Conservation (phyloP, 805 yeast genomes). For the Candida silvatica region DNA sequence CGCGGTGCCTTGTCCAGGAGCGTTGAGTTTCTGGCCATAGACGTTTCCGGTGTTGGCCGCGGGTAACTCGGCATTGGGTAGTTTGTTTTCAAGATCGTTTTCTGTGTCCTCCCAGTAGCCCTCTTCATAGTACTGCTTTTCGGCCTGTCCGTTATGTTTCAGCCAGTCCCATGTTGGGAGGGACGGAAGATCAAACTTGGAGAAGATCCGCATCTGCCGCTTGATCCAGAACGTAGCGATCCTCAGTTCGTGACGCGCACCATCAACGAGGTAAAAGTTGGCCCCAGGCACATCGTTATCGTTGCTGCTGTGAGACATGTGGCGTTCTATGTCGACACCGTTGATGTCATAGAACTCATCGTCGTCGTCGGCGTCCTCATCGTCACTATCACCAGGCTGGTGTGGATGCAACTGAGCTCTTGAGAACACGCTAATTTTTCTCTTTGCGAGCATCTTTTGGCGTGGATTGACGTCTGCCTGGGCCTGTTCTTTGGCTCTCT, state of each 20-base stretch:
- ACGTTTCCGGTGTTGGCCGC: constrained; percentile 1
- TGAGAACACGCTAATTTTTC: not conserved
- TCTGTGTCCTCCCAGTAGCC: constrained; percentile 18
- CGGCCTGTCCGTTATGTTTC: constrained; percentile 19
- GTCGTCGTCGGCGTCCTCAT: constrained; percentile 7
- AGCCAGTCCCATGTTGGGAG: constrained; percentile 30
- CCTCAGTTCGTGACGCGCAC: constrained; percentile 10
- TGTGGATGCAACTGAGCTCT: constrained; percentile 2
- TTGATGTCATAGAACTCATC: constrained; percentile 1
- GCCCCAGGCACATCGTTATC: not conserved
- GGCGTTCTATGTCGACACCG: not conserved
- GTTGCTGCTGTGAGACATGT: not conserved
- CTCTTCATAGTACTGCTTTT: constrained; percentile 27
- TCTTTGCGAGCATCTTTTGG: not conserved
- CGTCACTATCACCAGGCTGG: constrained; percentile 10
- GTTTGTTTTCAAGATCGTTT: constrained; percentile 5
- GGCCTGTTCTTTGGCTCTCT: not conserved
- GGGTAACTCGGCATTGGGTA: constrained; percentile 1
- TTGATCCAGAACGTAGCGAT: constrained; percentile 16
- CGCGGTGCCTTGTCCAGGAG: not conserved
- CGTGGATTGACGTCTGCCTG: not conserved
- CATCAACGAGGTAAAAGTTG: constrained; percentile 3
- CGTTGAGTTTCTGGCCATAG: not conserved
- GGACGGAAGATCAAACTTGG: constrained; percentile 33
- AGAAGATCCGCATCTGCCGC: constrained; percentile 20